Evolutionary conservation across 768 basidiomycete species (phyloP).

Genomic region (Naganishia onofrii): DNA sequence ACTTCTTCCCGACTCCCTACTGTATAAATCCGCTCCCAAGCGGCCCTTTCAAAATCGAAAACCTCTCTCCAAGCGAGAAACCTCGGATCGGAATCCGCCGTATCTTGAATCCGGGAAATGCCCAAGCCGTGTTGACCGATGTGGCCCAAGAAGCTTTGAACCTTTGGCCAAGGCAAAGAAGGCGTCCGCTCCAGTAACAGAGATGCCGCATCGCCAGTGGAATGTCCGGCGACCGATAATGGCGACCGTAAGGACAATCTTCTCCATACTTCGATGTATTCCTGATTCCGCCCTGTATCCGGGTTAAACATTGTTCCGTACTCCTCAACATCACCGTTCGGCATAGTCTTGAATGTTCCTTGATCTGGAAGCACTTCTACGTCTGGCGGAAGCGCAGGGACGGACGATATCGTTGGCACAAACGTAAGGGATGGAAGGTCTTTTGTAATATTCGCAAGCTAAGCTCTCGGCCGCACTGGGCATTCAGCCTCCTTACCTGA

Average conservation of each 20-base stretch:
- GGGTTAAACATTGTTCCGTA: slow-evolving; percentile 38
- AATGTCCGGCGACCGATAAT: background rate
- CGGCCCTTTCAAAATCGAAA: background rate
- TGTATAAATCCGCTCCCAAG: background rate
- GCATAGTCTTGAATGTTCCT: slow-evolving; percentile 34
- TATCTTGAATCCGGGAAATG: background rate
- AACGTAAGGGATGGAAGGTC: slow-evolving; percentile 11
- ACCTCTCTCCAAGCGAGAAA: slow-evolving; percentile 1
- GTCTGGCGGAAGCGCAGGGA: background rate
- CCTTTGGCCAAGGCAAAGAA: background rate
- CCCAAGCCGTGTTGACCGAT: slow-evolving; percentile 8
- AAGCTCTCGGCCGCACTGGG: background rate
- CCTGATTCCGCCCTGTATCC: slow-evolving; percentile 31
- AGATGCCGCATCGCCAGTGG: background rate
- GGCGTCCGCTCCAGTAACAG: background rate
- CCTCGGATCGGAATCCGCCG: background rate
- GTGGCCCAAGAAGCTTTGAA: background rate
- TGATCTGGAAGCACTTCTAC: slow-evolving; percentile 33
- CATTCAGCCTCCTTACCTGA: slow-evolving; percentile 27
- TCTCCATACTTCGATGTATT: slow-evolving; percentile 38
- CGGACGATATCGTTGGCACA: slow-evolving; percentile 1
- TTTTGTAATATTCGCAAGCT: background rate
- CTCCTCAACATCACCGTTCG: slow-evolving; percentile 38
- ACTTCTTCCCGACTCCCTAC: background rate
- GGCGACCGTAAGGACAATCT: slow-evolving; percentile 9